Conservation (phyloP, 805 yeast species). For the Kuraishia piskuri region DNA sequence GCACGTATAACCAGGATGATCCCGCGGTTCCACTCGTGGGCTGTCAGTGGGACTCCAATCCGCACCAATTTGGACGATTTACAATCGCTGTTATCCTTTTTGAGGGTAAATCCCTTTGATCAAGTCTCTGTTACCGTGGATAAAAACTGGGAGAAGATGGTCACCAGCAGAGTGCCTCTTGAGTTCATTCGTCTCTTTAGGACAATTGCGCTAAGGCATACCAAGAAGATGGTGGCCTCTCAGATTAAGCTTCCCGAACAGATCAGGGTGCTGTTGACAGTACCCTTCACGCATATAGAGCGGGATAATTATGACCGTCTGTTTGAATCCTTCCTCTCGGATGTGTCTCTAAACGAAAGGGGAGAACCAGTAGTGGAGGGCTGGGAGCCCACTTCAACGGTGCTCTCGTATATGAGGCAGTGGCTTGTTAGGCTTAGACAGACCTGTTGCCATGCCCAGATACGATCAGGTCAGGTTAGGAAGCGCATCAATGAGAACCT, state of each 20-base stretch:
- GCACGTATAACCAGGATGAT: conserved; percentile 73
- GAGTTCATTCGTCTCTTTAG: conserved; percentile 43
- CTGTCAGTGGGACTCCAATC: conserved; percentile 93
- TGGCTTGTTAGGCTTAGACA: conserved; percentile 71
- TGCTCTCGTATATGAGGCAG: conserved; percentile 41
- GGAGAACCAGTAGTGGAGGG: conserved; percentile 41
- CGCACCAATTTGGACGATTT: conserved; percentile 59
- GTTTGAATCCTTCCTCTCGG: conserved; percentile 48
- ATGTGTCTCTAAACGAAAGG: conserved; percentile 43
- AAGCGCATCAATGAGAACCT: conserved; percentile 8
- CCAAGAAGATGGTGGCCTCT: conserved; percentile 71
- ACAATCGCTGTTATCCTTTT: conserved; percentile 59
- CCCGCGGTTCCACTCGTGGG: conserved; percentile 91
- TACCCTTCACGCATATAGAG: conserved; percentile 78
- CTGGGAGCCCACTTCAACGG: conserved; percentile 36
- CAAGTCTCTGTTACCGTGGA: conserved; percentile 14
- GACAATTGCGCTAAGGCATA: conserved; percentile 61
- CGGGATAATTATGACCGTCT: conserved; percentile 70
- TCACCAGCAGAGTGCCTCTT: conserved; percentile 15
- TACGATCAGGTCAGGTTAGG: conserved; percentile 7
- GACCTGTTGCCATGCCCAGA: conserved; percentile 74
- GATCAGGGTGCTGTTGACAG: conserved; percentile 53
- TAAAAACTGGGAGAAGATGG: conserved; percentile 19
- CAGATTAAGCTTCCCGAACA: conserved; percentile 80
- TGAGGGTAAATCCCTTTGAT: conserved; percentile 60